phyloP scores from a whole-genome alignment of 1,284 basidiomycete genomes.

The Cystobasidiaceae sp. region DNA sequence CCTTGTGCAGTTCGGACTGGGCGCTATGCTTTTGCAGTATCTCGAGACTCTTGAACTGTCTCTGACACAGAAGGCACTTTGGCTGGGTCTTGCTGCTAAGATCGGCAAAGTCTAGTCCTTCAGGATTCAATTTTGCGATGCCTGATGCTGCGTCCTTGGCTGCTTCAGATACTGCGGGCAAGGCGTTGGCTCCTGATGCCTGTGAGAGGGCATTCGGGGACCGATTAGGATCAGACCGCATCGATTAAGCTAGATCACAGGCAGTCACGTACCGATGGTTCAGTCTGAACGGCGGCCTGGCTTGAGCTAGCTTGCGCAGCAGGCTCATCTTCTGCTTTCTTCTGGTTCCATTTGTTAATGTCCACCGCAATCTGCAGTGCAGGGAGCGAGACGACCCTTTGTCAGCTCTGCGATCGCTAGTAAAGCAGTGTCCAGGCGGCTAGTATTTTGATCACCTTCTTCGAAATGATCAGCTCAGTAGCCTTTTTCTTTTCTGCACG shows the following conservation, averaged over 20 bases:
- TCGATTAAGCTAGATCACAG: neutral
- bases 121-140: neutral
- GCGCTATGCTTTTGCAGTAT: slow-evolving; percentile 78
- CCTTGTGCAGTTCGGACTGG: slow-evolving; percentile 90
- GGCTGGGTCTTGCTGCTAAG: slow-evolving; percentile 53
- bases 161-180: no score
- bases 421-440: neutral
- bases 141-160: neutral
- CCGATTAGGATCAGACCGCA: neutral
- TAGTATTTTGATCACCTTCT: slow-evolving; percentile 59
- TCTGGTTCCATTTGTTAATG: slow-evolving; percentile 81
- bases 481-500: slow-evolving; percentile 58
- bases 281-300: neutral
- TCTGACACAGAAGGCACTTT: slow-evolving; percentile 76
- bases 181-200: neutral
- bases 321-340: slow-evolving; percentile 24
- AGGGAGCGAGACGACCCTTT: neutral
- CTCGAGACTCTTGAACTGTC: slow-evolving; percentile 81
- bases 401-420: neutral
- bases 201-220: no score
- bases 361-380: slow-evolving; percentile 66
- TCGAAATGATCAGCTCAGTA: slow-evolving; percentile 74
- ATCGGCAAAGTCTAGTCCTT: slow-evolving; percentile 47
- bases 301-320: neutral
- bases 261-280: neutral